phyloP scores from a whole-genome alignment of 148 eudicot species.

The Vaccinium vitisidaea region DNA sequence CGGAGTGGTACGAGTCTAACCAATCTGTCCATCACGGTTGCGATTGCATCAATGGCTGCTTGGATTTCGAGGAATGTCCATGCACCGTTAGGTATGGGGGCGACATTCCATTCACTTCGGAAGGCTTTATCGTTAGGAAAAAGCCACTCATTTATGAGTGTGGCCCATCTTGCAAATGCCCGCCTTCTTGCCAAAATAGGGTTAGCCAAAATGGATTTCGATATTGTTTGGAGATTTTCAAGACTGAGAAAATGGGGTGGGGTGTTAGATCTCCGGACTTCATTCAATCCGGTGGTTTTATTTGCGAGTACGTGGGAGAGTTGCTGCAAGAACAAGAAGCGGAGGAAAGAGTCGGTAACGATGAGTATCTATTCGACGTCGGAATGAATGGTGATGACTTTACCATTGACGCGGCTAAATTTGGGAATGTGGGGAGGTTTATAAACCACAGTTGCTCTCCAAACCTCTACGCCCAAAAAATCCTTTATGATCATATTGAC shows the following conservation, averaged over 20 bases:
- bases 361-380: constrained; percentile 37
- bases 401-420: constrained; percentile 32
- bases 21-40: constrained; percentile 20
- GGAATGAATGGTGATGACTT: constrained; percentile 12
- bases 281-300: constrained; percentile 39
- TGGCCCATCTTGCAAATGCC: constrained; percentile 38
- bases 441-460: constrained; percentile 46
- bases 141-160: constrained; percentile 35
- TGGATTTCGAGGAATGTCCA: constrained; percentile 20
- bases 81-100: constrained; percentile 37
- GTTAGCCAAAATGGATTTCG: constrained; percentile 29
- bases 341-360: constrained; percentile 24
- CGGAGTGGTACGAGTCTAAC: constrained; percentile 4
- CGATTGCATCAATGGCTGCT: constrained; percentile 36
- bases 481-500: constrained; percentile 38
- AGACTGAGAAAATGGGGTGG: constrained; percentile 34
- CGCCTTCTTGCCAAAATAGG: constrained; percentile 27
- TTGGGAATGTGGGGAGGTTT: constrained; percentile 40
- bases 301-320: constrained; percentile 45
- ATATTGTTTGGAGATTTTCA: constrained; percentile 22
- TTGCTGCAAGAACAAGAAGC: constrained; percentile 30
- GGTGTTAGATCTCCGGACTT: constrained; percentile 31
- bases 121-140: constrained; percentile 21
- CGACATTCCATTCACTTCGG: constrained; percentile 24
- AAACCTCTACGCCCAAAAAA: constrained; percentile 34